phyloP scores from a whole-genome alignment of 768 basidiomycete genomes.

The Russula compacta region DNA sequence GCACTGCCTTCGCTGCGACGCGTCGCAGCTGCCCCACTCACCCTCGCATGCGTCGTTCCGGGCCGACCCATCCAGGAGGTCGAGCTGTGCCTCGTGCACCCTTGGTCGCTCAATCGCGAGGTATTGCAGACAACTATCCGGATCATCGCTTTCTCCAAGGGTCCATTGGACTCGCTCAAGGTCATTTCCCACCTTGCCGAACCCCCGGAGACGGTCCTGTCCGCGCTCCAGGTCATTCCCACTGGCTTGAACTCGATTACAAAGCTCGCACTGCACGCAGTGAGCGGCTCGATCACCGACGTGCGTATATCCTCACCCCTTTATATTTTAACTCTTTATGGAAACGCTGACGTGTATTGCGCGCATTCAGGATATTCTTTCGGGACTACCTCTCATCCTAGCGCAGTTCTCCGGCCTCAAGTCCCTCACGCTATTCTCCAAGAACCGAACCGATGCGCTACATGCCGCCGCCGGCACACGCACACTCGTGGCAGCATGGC shows the following conservation, averaged over 20 bases:
- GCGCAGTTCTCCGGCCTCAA: slow-evolving; percentile 21
- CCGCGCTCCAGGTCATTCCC: slow-evolving; percentile 21
- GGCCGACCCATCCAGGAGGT: slow-evolving; percentile 22
- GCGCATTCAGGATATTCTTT: slow-evolving; percentile 21
- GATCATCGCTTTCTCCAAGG: slow-evolving; percentile 21
- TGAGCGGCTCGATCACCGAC: slow-evolving; percentile 22
- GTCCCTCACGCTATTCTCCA: slow-evolving; percentile 23
- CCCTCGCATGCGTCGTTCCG: slow-evolving; percentile 24
- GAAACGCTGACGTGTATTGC: background rate
- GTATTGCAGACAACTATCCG: slow-evolving; percentile 21
- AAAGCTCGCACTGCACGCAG: slow-evolving; percentile 22
- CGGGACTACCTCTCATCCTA: slow-evolving; percentile 20
- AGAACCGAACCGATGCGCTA: slow-evolving; percentile 20
- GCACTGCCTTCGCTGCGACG: slow-evolving; percentile 22
- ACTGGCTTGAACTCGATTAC: slow-evolving; percentile 18
- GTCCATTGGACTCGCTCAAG: slow-evolving; percentile 22
- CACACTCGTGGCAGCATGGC: slow-evolving; percentile 20
- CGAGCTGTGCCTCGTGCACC: slow-evolving; percentile 24
- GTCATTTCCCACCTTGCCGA: slow-evolving; percentile 21
- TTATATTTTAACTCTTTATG: too few species aligned
- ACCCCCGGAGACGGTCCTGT: slow-evolving; percentile 17
- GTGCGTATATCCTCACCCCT: slow-evolving; percentile 10
- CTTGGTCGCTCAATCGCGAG: slow-evolving; percentile 23
- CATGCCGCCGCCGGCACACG: slow-evolving; percentile 13
- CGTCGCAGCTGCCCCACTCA: slow-evolving; percentile 24